These are phyloP conservation scores for Arctostaphylos glauca DNA, from an alignment of 148 eudicot genomes.

Conservation along the genomic window DNA sequence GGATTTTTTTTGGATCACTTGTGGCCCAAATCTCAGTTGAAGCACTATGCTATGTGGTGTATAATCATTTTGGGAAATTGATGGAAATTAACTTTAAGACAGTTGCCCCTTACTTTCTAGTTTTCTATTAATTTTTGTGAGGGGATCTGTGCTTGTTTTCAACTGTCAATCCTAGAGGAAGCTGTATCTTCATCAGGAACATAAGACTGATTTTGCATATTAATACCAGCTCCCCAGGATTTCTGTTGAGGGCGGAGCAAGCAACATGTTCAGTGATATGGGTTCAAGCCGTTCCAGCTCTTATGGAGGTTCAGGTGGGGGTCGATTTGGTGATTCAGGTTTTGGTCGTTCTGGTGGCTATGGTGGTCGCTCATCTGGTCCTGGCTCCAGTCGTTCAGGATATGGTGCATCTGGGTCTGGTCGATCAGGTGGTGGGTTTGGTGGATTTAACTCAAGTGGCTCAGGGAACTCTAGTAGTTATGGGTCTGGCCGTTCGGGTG, in stretches of 20 bases:
- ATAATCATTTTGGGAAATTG: background rate
- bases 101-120: background rate
- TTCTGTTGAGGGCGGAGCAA: slow-evolving; percentile 47
- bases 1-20: slow-evolving; percentile 5
- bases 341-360: slow-evolving; percentile 28
- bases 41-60: slow-evolving; percentile 1
- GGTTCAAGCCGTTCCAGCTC: slow-evolving; percentile 18
- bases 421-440: slow-evolving; percentile 34
- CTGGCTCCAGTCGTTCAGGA: slow-evolving; percentile 29
- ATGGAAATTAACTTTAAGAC: background rate
- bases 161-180: background rate
- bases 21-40: background rate
- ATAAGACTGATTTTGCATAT: slow-evolving; percentile 12
- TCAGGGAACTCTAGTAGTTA: slow-evolving; percentile 31
- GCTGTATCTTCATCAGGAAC: background rate
- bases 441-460: slow-evolving; percentile 28
- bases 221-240: slow-evolving; percentile 67
- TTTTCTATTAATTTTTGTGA: background rate
- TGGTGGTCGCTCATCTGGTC: slow-evolving; percentile 22
- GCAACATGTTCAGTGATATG: slow-evolving; percentile 46
- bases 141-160: background rate
- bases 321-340: slow-evolving; percentile 36
- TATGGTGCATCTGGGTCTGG: slow-evolving; percentile 35
- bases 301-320: slow-evolving; percentile 29
- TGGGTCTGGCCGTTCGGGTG: slow-evolving; percentile 43